Evolutionary conservation across 108 stramenopile species (phyloP), one percentile per base, ranked within the genome.

Genomic region (Cyclotella kingstonii): DNA sequence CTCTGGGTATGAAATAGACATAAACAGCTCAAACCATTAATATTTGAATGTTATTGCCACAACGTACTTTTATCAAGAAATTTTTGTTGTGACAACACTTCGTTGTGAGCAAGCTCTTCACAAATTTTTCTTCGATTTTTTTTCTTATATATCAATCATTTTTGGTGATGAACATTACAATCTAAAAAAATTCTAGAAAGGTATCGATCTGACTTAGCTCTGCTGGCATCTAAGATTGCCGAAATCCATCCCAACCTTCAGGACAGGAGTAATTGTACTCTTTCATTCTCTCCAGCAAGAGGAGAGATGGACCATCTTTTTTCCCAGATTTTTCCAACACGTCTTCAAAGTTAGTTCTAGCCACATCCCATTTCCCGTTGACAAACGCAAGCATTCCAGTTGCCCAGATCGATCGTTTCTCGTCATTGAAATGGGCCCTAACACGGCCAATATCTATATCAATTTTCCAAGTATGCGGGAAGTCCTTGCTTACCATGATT

Each of bases 261-360:
- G 76, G 76, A 43, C 63, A 63, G 35, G 25, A 25, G 55, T 40
- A 58, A 22, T 69, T 48, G 23, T 42, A 53, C 41, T 47, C 60
- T 49, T 59, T 60, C 60, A 78, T 78, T 29, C 40, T 59, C 22
- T 44, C 31, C 18, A 71, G 57, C 31, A 80, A 38, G 27, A 50
- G 33, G 6, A n/a, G 58, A 21, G 74, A 46, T 29, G 80, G 80
- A 15, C 75, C 80, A 52, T 81, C 80, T 12, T 39, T 76, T 41
- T 70, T 66, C 5, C 40, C 63, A 14, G 80, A 66, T 44, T 47
- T 34, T 34, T 72, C 47, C 30, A 81, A 30, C 26, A 81, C 69
- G 29, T 63, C 34, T 15, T 60, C 40, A 26, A 81, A 73, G 15
- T 73, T 19, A 19, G 45, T 36, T 36, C 18, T 62, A 10, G 76